Percentiles rank a stretch among this genome's conserved stretches.
Conservation (phyloP, 179 eudicot genomes). For the Silene noctiflora region DNA sequence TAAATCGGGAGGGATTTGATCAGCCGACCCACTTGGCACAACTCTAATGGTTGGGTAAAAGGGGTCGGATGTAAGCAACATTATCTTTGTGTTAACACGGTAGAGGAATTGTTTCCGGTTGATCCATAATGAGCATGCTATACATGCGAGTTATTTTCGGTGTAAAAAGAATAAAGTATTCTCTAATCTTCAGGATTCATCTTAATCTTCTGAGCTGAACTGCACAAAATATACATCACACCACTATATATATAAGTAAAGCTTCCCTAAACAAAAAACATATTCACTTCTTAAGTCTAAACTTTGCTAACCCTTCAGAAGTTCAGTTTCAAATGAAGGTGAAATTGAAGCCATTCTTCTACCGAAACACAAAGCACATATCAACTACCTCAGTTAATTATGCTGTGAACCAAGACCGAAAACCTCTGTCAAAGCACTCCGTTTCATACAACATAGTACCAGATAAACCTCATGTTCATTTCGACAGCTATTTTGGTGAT, state of each 20-base stretch:
- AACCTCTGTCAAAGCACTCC: conserved; percentile 13
- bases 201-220: conserved; percentile 12
- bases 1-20: not conserved
- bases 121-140: not conserved
- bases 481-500: conserved; percentile 24
- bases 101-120: not conserved
- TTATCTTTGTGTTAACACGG: not conserved
- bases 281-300: not conserved
- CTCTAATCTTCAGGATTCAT: conserved; percentile 19
- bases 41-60: not conserved
- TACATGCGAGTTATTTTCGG: not conserved
- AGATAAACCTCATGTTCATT: conserved; percentile 14
- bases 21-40: not conserved
- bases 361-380: conserved; percentile 13
- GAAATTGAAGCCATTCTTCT: conserved; percentile 17
- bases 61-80: not conserved
- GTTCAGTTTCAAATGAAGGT: conserved; percentile 7
- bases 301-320: not conserved
- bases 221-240: too few relatives aligned
- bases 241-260: conserved; percentile 17
- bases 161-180: conserved; percentile 5
- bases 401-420: conserved; percentile 13
- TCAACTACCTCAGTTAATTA: conserved; percentile 13
- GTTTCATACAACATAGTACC: conserved; percentile 9
- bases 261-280: not conserved